These are phyloP conservation scores for Russula sp. DNA, from an alignment of 768 basidiomycete genomes.

Conservation along the genomic window DNA sequence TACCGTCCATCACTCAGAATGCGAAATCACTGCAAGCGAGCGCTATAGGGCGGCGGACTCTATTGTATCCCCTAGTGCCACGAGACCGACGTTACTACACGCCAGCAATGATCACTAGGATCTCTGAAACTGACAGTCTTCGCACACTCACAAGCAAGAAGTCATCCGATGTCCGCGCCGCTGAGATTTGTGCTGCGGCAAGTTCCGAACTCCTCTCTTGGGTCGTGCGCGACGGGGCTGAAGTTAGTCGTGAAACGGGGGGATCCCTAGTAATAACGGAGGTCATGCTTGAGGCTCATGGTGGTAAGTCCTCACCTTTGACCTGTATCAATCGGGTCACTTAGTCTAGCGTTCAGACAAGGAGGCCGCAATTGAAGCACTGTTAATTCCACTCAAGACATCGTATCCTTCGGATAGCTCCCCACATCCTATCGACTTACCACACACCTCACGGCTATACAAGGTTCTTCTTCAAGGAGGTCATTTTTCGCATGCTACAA, in stretches of 20 bases:
- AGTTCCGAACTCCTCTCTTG: conserved; percentile 71
- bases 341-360: conserved; percentile 50
- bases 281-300: conserved; percentile 78
- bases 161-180: conserved; percentile 49
- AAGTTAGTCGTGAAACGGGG: conserved; percentile 65
- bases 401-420: conserved; percentile 53
- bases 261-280: conserved; percentile 76
- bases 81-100: conserved; percentile 85
- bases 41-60: conserved; percentile 72
- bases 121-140: conserved; percentile 68
- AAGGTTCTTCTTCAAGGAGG: conserved; percentile 90
- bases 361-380: conserved; percentile 48
- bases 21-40: conserved; percentile 52
- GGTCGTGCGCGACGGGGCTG: conserved; percentile 55
- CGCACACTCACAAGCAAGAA: conserved; percentile 83
- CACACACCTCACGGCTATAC: conserved; percentile 79
- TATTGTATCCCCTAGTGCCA: conserved; percentile 79
- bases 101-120: conserved; percentile 62
- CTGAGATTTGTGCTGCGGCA: conserved; percentile 67
- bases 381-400: conserved; percentile 50
- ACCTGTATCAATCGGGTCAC: neutral
- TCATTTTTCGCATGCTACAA: conserved; percentile 65
- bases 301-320: conserved; percentile 48
- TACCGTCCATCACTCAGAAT: conserved; percentile 58
- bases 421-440: conserved; percentile 71